Base-by-base conservation (phyloP, 2,329 filamentous ascomycete genomes). In the Sclerotinia trifoliorum region DNA sequence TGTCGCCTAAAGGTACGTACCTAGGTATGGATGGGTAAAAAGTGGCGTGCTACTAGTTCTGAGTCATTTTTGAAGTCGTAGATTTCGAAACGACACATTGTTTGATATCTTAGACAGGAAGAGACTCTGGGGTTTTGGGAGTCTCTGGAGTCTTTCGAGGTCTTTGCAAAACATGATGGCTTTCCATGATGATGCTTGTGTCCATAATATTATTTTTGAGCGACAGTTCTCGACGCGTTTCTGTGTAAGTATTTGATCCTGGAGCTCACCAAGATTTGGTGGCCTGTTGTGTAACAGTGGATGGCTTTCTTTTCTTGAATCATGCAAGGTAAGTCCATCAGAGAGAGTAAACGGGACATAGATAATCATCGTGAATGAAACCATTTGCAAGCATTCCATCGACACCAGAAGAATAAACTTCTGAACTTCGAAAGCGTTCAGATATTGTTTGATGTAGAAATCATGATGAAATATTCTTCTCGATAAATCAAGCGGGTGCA, bases 141-240 rank as follows among this genome's bases (percentile, higher is more conserved):
- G 35, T 39, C 11, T 39, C 10, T 35, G 35, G 10, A 35, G 35
- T 35, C 8, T 35, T 11, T 35, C 1, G 35, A 35, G 13, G 35
- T 24, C 26, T 46, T 29, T 42, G 44, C 1, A 10, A 42, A 19
- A 5, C 2, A 32, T 17, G 58, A n/a, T 61, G 26, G 11, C 21
- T 49, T 48, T n/a, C 10, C 42, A 61, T 17, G 2, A 32, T n/a
- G 21, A 24, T 49, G 44, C n/a, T 49, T 49, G 44, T 24, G 17
- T 15, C 46, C 54, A 17, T 5, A 3, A 19, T 42, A 29, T 10
- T 7, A 8, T 44, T 29, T 51, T 44, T 55, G 19, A 32, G 51
- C 35, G 19, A 44, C 49, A 32, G 17, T 29, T 19, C 32, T 54
- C 24, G 39, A 65, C 63, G 63, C 51, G 51, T 65, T 54, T 13